A percentile compares a stretch with the other conserved stretches of the same genome.
Conservation (phyloP, 2,329 filamentous ascomycete genomes). For the Talaromyces islandicus region DNA sequence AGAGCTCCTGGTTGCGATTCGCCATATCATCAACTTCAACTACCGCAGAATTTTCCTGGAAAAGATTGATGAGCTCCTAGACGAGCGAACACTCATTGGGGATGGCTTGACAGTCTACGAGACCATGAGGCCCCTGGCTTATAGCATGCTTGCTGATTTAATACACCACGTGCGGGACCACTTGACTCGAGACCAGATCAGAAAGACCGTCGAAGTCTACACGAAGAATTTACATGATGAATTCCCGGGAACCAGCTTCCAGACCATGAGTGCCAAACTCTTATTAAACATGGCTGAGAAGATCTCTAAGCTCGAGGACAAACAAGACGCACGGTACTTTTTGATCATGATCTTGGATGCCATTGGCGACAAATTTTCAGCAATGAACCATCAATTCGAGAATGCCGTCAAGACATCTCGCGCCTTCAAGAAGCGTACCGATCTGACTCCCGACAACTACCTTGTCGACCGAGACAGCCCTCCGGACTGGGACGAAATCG, state of each 20-base stretch:
- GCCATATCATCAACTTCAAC: constrained; percentile 99
- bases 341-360: constrained; percentile 96
- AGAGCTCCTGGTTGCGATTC: constrained; percentile 89
- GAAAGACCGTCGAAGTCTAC: constrained; percentile 93
- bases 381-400: constrained; percentile 93
- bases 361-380: constrained; percentile 95
- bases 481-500: constrained; percentile 96
- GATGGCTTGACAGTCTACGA: constrained; percentile 96
- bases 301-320: constrained; percentile 89
- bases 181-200: constrained; percentile 84
- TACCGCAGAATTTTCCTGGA: constrained; percentile 90
- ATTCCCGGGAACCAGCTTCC: constrained; percentile 95
- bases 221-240: constrained; percentile 93
- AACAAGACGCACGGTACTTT: constrained; percentile 89
- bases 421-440: constrained; percentile 60
- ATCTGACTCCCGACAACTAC: constrained; percentile 68
- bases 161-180: constrained; percentile 94
- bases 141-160: constrained; percentile 96
- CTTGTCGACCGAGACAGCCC: constrained; percentile 72
- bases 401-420: constrained; percentile 93
- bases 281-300: constrained; percentile 97
- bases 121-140: constrained; percentile 89
- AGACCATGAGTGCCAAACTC: constrained; percentile 98
- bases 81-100: constrained; percentile 89
- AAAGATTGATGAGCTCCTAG: constrained; percentile 90